Percentiles rank a stretch among this genome's conserved stretches.
These are phyloP conservation scores for Metschnikowia peoriensis DNA, from an alignment of 805 yeast genomes.

Conservation along the genomic window DNA sequence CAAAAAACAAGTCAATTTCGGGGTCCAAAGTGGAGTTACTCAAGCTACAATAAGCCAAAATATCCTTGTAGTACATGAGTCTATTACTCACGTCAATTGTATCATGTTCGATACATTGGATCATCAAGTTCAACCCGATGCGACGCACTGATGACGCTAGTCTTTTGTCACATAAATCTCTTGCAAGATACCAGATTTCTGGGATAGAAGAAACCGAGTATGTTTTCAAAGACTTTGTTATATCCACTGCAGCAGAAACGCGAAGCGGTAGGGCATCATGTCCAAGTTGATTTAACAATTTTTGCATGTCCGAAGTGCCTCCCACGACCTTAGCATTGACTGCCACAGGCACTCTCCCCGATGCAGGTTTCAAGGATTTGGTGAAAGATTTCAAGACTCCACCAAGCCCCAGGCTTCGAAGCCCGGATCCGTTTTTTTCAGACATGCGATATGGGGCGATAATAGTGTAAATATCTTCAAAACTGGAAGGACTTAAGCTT, in stretches of 20 bases:
- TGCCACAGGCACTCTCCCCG: constrained; percentile 19
- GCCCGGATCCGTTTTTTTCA: constrained; percentile 5
- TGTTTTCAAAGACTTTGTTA: constrained; percentile 50
- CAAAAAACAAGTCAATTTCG: constrained; percentile 51
- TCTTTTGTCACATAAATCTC: constrained; percentile 46
- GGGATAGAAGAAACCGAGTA: constrained; percentile 59
- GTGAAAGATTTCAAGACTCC: constrained; percentile 41
- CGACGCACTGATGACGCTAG: constrained; percentile 29
- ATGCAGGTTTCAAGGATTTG: constrained; percentile 32
- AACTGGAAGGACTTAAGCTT: too few species aligned
- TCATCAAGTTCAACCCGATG: constrained; percentile 52
- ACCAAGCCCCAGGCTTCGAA: constrained; percentile 33
- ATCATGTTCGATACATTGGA: constrained; percentile 54
- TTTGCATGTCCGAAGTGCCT: constrained; percentile 41
- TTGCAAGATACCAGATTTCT: constrained; percentile 73
- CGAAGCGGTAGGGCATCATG: constrained; percentile 37
- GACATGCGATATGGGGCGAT: background rate
- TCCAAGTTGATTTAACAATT: constrained; percentile 38
- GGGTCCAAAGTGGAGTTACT: constrained; percentile 38
- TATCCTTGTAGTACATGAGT: constrained; percentile 59
- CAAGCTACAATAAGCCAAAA: constrained; percentile 43
- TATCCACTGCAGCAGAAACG: constrained; percentile 49
- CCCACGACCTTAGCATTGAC: constrained; percentile 46
- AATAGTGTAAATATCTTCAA: too few species aligned
- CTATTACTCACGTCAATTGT: constrained; percentile 48